phyloP scores from a whole-genome alignment of 2,329 filamentous ascomycete species.

The Emydomyces testavorans region DNA sequence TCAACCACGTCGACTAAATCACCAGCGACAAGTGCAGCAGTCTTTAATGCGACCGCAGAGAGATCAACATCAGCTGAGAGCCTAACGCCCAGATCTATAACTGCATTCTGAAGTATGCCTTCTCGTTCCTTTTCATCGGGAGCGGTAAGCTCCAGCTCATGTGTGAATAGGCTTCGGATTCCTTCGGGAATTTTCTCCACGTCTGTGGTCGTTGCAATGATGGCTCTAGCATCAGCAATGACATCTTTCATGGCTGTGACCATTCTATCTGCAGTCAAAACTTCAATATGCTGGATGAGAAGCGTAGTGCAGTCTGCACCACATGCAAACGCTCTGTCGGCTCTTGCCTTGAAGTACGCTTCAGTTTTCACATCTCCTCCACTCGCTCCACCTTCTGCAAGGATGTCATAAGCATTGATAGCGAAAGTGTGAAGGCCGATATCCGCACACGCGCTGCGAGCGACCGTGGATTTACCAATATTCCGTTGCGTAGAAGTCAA shows the following conservation, averaged over 20 bases:
- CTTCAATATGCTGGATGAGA: slow-evolving; percentile 81
- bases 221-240: slow-evolving; percentile 62
- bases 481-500: slow-evolving; percentile 84
- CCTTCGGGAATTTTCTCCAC: slow-evolving; percentile 89
- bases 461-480: slow-evolving; percentile 80
- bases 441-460: slow-evolving; percentile 66
- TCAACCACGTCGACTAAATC: slow-evolving; percentile 92
- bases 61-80: slow-evolving; percentile 76
- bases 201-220: slow-evolving; percentile 90
- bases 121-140: slow-evolving; percentile 89
- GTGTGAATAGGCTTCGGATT: slow-evolving; percentile 80
- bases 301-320: slow-evolving; percentile 72
- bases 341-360: slow-evolving; percentile 73
- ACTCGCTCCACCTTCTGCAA: slow-evolving; percentile 79
- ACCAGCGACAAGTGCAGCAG: slow-evolving; percentile 84
- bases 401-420: slow-evolving; percentile 85
- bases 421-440: slow-evolving; percentile 81
- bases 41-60: slow-evolving; percentile 78
- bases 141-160: slow-evolving; percentile 86
- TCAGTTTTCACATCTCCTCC: slow-evolving; percentile 91
- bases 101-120: slow-evolving; percentile 67
- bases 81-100: slow-evolving; percentile 63
- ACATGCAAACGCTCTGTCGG: slow-evolving; percentile 79
- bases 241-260: slow-evolving; percentile 74
- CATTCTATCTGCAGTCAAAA: slow-evolving; percentile 83